Evolutionary conservation across 768 basidiomycete species (phyloP).

Genomic region (Leucogyrophana mollusca): DNA sequence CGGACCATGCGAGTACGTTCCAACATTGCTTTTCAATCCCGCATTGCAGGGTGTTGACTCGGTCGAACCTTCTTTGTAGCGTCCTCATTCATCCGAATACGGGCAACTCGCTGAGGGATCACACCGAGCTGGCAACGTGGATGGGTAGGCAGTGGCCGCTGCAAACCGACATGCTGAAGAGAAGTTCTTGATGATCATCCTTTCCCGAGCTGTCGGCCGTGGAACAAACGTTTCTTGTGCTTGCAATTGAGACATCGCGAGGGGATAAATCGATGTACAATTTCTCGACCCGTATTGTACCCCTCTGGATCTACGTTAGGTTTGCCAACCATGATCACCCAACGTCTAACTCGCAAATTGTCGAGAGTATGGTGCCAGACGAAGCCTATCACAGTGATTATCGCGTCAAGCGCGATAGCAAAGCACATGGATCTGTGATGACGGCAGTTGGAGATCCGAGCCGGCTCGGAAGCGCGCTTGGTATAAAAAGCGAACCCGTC

Average conservation of each 20-base stretch:
- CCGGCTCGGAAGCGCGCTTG: conserved; percentile 5
- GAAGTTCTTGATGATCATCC: neutral
- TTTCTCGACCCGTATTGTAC: no score
- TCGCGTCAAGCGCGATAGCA: conserved; percentile 1
- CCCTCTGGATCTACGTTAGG: no score
- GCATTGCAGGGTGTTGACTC: conserved; percentile 1
- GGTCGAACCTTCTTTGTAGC: conserved; percentile 28
- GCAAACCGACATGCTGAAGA: conserved; percentile 38
- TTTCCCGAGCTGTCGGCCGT: no score
- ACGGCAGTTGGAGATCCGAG: conserved; percentile 8
- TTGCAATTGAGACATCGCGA: no score
- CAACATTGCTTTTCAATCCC: conserved; percentile 2
- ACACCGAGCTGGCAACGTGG: conserved; percentile 64
- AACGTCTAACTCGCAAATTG: conserved; percentile 2
- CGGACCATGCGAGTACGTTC: conserved; percentile 69
- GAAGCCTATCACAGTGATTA: no score
- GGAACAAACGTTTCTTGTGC: no score
- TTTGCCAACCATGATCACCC: conserved; percentile 1
- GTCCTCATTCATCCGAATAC: conserved; percentile 76
- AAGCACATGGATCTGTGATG: neutral
- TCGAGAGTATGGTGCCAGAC: no score
- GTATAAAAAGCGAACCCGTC: conserved; percentile 1
- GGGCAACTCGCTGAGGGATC: conserved; percentile 51
- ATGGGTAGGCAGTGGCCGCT: conserved; percentile 65
- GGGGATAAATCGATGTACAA: no score